These are phyloP conservation scores for Geranium incanum DNA, from an alignment of 441 rosid species.

Conservation along the genomic window DNA sequence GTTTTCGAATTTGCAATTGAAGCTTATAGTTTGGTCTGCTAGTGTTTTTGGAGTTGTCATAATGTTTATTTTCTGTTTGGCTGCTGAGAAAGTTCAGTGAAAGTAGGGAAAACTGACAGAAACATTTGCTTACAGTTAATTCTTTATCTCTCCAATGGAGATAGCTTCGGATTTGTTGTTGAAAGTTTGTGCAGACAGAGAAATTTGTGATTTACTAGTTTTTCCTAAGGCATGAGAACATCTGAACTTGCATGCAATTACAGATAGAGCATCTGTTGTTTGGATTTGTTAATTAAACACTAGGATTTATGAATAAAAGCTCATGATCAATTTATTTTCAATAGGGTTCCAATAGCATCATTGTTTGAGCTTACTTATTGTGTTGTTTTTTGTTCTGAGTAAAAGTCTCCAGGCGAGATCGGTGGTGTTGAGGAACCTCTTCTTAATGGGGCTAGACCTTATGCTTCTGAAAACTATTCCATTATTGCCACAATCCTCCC, in stretches of 20 bases:
- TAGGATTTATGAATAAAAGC: neutral
- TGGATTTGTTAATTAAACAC: neutral
- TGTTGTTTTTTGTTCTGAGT: slow-evolving; percentile 20
- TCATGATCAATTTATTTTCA: neutral
- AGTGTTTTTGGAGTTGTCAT: slow-evolving; percentile 1
- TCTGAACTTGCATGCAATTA: neutral
- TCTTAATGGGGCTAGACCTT: slow-evolving; percentile 31
- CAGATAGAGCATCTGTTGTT: neutral
- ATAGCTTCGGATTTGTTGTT: neutral
- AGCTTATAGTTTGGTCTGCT: neutral
- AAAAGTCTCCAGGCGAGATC: slow-evolving; percentile 63
- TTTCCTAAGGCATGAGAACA: neutral
- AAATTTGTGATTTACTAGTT: neutral
- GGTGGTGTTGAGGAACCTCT: slow-evolving; percentile 53
- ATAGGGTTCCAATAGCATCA: neutral
- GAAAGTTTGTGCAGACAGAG: neutral
- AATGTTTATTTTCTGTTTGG: neutral
- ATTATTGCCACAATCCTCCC: slow-evolving; percentile 57
- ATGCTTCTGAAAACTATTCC: slow-evolving; percentile 51
- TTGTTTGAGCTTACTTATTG: slow-evolving; percentile 3
- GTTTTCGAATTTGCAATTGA: neutral
- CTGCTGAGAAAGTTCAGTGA: slow-evolving; percentile 14
- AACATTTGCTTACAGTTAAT: neutral
- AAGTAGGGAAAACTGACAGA: neutral
- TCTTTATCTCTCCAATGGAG: neutral